Evolutionary conservation across 352 stramenopile species (phyloP), one percentile per base, ranked within the genome.

Genomic region (Pythium vanterpoolii): DNA sequence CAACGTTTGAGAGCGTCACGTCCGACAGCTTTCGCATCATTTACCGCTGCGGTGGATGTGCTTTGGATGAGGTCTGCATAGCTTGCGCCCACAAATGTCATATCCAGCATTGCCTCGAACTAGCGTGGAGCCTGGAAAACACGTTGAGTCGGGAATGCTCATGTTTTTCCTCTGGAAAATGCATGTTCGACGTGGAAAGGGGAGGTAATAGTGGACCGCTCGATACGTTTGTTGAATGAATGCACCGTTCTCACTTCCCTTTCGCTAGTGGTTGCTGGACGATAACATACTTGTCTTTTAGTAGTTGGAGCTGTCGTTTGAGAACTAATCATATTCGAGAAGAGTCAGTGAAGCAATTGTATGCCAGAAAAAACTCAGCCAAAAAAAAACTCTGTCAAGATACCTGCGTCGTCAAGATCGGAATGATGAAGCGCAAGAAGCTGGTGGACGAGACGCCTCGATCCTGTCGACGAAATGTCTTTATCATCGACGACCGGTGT

Each of bases 11-110:
- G 53, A 78, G 63, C 27, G 47, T 93, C 3, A 85, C 71, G 24
- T 93, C 83, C n/a, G 80, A 89, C 58, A 86, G 72, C 48, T 88
- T 91, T 45, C 74, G 79, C 8, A 86, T 92, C 24, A 44, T 88
- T 4, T 93, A 85, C 44, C 68, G 66, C 14, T 91, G 81, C 30
- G 74, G 74, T 8, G 66, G 72, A 18, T 91, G 79, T 44, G 69
- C 77, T 18, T 42, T 87, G 2, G 60, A 71, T 18, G 69, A 63
- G 5, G 44, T 91, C 21, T 91, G 83, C 60, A 74, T 93, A 47
- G 83, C 76, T 30, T 93, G 83, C 39, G 83, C 79, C 3, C 74
- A 88, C 48, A 68, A 66, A 27, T 93, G 81, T 39, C 79, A 91
- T 47, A 55, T 77, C 6, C 64, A 83, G 16, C 79, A 91, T 47